Percentiles rank a stretch among this genome's conserved stretches.
phyloP scores from a whole-genome alignment of 495 filamentous ascomycete genomes.

The Copromyces sp. region DNA sequence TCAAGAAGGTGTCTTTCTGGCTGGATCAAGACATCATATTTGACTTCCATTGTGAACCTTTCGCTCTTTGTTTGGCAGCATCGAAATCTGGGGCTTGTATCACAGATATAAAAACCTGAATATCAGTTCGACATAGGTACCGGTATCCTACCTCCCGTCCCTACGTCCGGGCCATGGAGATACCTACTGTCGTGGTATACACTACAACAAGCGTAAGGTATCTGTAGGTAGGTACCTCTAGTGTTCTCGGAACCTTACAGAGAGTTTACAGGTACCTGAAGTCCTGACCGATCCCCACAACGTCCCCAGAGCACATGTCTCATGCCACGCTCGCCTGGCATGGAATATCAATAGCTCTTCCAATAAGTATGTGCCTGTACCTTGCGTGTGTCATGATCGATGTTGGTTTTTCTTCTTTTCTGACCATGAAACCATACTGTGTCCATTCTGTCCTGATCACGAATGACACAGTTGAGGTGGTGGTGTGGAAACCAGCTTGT shows the following conservation, averaged over 20 bases:
- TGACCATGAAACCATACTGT: not conserved
- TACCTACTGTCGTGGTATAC: not conserved
- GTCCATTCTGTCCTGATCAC: not conserved
- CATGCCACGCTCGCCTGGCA: not conserved
- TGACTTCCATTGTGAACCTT: not conserved
- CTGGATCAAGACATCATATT: not conserved
- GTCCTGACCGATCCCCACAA: not conserved
- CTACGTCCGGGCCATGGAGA: not conserved
- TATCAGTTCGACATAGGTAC: not conserved
- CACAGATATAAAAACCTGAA: not conserved
- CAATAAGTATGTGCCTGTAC: not conserved
- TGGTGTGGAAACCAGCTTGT: not conserved
- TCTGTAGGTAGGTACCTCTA: not conserved
- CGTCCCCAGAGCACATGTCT: not conserved
- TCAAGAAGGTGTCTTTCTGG: not conserved
- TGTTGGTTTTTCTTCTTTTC: not conserved
- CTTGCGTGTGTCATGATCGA: not conserved
- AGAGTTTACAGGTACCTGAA: not conserved
- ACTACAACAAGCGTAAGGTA: not conserved
- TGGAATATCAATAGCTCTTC: not conserved
- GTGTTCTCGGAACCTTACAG: not conserved
- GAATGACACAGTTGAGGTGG: not conserved
- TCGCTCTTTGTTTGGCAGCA: not conserved
- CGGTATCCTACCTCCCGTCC: no score
- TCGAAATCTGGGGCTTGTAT: not conserved